phyloP scores from a whole-genome alignment of 2,329 filamentous ascomycete genomes.

The Blastomyces parvus region DNA sequence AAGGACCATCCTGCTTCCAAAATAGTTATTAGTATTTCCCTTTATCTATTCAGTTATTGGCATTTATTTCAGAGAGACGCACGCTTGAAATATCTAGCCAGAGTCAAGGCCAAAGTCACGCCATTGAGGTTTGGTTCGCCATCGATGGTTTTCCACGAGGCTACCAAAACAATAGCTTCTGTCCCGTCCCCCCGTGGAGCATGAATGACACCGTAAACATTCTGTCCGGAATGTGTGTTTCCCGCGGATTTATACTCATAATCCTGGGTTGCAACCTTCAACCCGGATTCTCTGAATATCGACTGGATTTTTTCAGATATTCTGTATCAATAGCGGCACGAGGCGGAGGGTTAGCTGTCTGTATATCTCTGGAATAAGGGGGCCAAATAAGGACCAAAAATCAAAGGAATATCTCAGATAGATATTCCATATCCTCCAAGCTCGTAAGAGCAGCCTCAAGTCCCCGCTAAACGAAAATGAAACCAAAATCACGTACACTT shows the following conservation, averaged over 20 bases:
- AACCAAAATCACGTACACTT: conserved; percentile 26
- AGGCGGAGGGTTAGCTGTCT: neutral
- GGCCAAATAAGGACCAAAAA: neutral
- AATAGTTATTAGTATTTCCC: neutral
- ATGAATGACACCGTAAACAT: conserved; percentile 86
- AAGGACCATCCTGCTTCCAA: conserved; percentile 67
- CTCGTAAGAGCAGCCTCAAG: too few relatives aligned
- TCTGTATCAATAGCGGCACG: conserved; percentile 17
- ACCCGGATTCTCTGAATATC: conserved; percentile 66
- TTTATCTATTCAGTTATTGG: neutral
- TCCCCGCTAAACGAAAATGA: neutral
- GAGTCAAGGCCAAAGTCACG: conserved; percentile 71
- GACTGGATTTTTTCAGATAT: conserved; percentile 62
- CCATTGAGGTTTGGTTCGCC: conserved; percentile 75
- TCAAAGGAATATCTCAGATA: neutral
- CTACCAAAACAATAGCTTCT: conserved; percentile 88
- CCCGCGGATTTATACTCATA: conserved; percentile 79
- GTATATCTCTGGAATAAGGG: neutral
- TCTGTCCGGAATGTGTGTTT: conserved; percentile 65
- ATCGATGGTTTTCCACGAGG: conserved; percentile 75
- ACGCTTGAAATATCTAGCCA: conserved; percentile 92
- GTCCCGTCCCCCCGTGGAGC: conserved; percentile 92
- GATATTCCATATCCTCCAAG: neutral
- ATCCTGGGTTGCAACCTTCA: conserved; percentile 81
- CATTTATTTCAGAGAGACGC: conserved; percentile 16